A percentile compares a stretch with the other conserved stretches of the same genome.
Conservation (phyloP, 108 stramenopile genomes). For the Schizochytrium sp. region DNA sequence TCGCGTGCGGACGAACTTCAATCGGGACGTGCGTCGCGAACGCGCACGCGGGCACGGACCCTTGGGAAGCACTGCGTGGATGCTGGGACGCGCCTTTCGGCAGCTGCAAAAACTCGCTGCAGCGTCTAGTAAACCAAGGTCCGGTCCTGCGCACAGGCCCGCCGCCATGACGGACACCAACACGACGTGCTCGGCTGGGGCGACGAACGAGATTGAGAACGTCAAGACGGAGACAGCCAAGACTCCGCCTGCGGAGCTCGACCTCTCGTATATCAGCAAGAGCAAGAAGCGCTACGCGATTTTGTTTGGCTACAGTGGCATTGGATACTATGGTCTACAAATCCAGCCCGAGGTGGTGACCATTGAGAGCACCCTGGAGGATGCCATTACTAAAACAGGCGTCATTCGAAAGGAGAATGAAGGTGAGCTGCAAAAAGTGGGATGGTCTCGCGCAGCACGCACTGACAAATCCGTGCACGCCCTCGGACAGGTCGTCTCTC, state of each 20-base stretch:
- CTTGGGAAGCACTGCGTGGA: too few relatives aligned
- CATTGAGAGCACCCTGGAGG: slow-evolving; percentile 61
- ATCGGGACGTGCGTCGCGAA: too few relatives aligned
- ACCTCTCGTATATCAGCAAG: background rate
- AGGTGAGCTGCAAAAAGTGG: slow-evolving; percentile 57
- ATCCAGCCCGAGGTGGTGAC: slow-evolving; percentile 43
- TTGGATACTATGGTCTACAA: slow-evolving; percentile 77
- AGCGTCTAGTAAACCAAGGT: too few relatives aligned
- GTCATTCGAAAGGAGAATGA: background rate
- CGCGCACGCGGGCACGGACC: too few relatives aligned
- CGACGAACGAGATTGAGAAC: too few relatives aligned
- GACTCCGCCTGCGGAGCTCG: background rate
- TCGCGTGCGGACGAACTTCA: too few relatives aligned
- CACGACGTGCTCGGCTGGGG: too few relatives aligned
- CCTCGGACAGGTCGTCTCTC: slow-evolving; percentile 74
- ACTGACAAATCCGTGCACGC: slow-evolving; percentile 96
- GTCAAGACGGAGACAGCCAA: too few relatives aligned
- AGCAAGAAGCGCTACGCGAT: slow-evolving; percentile 40
- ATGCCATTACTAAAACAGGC: slow-evolving; percentile 72
- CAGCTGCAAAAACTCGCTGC: too few relatives aligned
- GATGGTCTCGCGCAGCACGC: slow-evolving; percentile 83
- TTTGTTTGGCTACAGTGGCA: slow-evolving; percentile 41
- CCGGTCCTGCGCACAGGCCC: too few relatives aligned
- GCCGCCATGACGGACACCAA: too few relatives aligned
- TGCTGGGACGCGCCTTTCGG: too few relatives aligned